Percentiles rank a stretch among this genome's conserved stretches.
phyloP scores from a whole-genome alignment of 2,329 filamentous ascomycete genomes.

The Coccinonectria pachysandricola region DNA sequence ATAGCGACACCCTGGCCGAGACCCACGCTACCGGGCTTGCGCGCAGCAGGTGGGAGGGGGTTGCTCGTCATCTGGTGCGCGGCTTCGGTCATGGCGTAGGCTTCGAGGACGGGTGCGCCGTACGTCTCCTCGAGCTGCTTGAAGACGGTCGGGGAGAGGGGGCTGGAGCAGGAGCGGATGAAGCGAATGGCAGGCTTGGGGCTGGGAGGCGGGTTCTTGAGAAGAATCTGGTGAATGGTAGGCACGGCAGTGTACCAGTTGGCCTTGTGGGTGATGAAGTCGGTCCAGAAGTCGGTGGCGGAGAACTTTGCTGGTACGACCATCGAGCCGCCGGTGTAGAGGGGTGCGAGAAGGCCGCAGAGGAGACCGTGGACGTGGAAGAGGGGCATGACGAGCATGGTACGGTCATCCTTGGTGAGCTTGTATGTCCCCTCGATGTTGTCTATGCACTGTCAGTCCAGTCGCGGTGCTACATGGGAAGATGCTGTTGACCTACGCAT shows the following conservation, averaged over 20 bases:
- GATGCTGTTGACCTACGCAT: slow-evolving; percentile 44
- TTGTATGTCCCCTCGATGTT: slow-evolving; percentile 74
- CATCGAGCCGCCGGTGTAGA: slow-evolving; percentile 67
- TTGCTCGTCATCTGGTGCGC: slow-evolving; percentile 78
- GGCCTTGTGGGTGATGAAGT: slow-evolving; percentile 63
- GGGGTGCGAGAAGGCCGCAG: slow-evolving; percentile 68
- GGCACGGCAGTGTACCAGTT: slow-evolving; percentile 95
- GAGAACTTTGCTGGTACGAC: slow-evolving; percentile 74
- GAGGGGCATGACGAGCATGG: slow-evolving; percentile 80
- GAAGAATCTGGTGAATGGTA: slow-evolving; percentile 81
- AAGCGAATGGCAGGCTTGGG: slow-evolving; percentile 69
- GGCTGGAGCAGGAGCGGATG: slow-evolving; percentile 79
- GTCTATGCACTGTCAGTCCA: slow-evolving; percentile 26
- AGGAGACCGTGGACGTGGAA: slow-evolving; percentile 88
- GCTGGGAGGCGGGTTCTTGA: slow-evolving; percentile 59
- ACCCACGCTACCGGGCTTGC: slow-evolving; percentile 74
- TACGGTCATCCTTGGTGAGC: slow-evolving; percentile 60
- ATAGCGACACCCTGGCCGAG: slow-evolving; percentile 76
- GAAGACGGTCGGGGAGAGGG: slow-evolving; percentile 72
- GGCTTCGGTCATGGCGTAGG: slow-evolving; percentile 88
- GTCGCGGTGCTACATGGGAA: neutral
- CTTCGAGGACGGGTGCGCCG: slow-evolving; percentile 73
- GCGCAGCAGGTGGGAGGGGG: slow-evolving; percentile 58
- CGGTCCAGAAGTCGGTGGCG: slow-evolving; percentile 70
- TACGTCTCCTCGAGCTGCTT: slow-evolving; percentile 67